A percentile compares a stretch with the other conserved stretches of the same genome.
Evolutionary conservation across 129 eudicot species (phyloP).

Genomic region (Silybum marianum): DNA sequence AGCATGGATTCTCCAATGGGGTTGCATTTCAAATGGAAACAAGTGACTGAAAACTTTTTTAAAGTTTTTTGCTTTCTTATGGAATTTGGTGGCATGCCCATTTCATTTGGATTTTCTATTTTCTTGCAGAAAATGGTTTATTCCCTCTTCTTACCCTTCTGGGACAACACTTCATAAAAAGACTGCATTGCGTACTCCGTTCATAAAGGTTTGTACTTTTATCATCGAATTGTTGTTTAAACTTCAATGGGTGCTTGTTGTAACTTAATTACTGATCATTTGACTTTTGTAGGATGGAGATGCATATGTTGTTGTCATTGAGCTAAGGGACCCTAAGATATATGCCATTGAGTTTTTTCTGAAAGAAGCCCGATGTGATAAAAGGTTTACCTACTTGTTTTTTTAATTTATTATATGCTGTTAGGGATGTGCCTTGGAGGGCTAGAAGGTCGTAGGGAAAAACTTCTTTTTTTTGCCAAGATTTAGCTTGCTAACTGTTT

Average conservation of each 20-base stretch:
- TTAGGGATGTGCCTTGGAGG: not conserved
- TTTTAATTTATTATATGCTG: not conserved
- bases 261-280: constrained; percentile 7
- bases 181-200: constrained; percentile 51
- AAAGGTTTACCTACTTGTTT: constrained; percentile 32
- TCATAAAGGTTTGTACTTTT: constrained; percentile 39
- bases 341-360: constrained; percentile 50
- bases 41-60: constrained; percentile 30
- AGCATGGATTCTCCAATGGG: constrained; percentile 61
- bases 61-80: constrained; percentile 1
- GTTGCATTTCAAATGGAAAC: constrained; percentile 48
- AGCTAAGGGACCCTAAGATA: constrained; percentile 51
- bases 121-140: constrained; percentile 48
- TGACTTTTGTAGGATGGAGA: constrained; percentile 45
- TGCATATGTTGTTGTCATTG: constrained; percentile 37
- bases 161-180: constrained; percentile 49
- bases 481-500: not conserved
- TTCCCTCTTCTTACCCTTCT: constrained; percentile 43
- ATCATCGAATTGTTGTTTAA: not conserved
- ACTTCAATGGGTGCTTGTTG: not conserved
- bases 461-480: not conserved
- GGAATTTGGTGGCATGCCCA: not conserved
- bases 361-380: constrained; percentile 42
- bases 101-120: constrained; percentile 7
- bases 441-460: not conserved